Conservation (phyloP, 345 rosid species). For the Hibiscus syriacus region DNA sequence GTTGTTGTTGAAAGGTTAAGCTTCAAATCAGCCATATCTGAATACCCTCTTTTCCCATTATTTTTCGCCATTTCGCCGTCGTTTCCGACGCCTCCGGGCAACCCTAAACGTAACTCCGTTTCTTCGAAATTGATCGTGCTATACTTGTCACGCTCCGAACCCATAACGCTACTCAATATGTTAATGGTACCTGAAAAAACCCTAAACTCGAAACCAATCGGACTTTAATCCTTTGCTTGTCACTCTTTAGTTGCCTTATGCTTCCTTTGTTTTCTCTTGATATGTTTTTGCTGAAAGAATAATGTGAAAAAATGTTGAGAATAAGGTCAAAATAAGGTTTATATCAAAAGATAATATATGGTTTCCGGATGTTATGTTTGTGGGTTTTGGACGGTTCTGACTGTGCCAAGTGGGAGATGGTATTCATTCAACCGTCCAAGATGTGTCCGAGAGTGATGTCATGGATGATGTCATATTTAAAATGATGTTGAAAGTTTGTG, state of each 20-base stretch:
- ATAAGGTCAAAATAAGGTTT: constrained; percentile 17
- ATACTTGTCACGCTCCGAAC: constrained; percentile 11
- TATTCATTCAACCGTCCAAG: too few relatives aligned
- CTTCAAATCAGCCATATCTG: constrained; percentile 64
- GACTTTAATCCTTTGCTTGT: background rate
- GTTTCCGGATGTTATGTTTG: background rate
- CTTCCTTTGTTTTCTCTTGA: background rate
- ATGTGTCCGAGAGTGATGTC: too few relatives aligned
- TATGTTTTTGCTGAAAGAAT: background rate
- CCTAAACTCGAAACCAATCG: background rate
- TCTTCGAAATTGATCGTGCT: constrained; percentile 71
- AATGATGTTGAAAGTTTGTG: constrained; percentile 34
- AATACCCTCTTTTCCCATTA: constrained; percentile 62
- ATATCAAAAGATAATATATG: constrained; percentile 23
- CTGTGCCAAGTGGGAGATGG: constrained; percentile 39
- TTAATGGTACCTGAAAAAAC: background rate
- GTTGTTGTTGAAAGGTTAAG: constrained; percentile 60
- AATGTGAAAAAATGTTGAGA: constrained; percentile 15
- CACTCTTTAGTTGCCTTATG: background rate
- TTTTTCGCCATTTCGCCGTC: constrained; percentile 20
- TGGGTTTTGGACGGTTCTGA: constrained; percentile 29
- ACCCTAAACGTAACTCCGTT: constrained; percentile 78
- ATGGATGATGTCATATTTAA: constrained; percentile 36
- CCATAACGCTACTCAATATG: constrained; percentile 14
- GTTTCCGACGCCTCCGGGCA: constrained; percentile 38